Evolutionary conservation across 768 basidiomycete genomes (phyloP), one percentile per base, ranked within the genome.

Genomic region (Dacryopinax primogenitus): DNA sequence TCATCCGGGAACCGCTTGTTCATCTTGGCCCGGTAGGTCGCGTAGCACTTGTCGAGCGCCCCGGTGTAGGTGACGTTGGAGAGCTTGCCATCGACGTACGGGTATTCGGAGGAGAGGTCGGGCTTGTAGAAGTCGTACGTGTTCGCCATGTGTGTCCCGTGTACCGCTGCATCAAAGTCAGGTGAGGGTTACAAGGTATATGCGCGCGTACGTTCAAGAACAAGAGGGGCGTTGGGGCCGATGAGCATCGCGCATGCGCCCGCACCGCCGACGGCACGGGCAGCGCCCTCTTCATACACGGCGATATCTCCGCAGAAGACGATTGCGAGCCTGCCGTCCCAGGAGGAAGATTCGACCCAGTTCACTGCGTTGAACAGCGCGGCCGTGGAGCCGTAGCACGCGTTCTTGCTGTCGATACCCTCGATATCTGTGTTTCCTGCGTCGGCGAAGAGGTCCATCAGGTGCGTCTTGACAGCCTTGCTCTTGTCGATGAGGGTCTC

Each of bases 81-180:
- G 47, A 95, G 87, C 3, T 95, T 96, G 1, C 96, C 96, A 73
- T 99, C 95, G 62, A 99, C 95, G 71, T 90, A 89, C 67, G 96
- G 96, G 76, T 93, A 95, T 75, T 94, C 92, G 23, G 92, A 94
- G 64, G 87, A 86, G 23, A 98, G 85, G 71, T 91, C 86, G 61
- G 96, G 96, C 80, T 99, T 99, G 86, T 96, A 99, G 77, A 97
- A 98, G 78, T 99, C 96, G 77, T 95, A 97, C 0, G 87, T 91
- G 80, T 99, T 95, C 67, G 88, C 87, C 89, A 98, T 97, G 80
- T 93, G 90, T 62, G 86, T 92, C 28, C 94, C 95, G 76, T 97
- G 96, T 69, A 92, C 82, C 70, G 95, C 95, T 98, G 74, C 9
- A 73, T 26, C 6, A 4, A 16, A 1, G 23, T n/a, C n/a, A 21